phyloP scores from a whole-genome alignment of 805 yeast species.

The Zygosaccharomyces bailii region DNA sequence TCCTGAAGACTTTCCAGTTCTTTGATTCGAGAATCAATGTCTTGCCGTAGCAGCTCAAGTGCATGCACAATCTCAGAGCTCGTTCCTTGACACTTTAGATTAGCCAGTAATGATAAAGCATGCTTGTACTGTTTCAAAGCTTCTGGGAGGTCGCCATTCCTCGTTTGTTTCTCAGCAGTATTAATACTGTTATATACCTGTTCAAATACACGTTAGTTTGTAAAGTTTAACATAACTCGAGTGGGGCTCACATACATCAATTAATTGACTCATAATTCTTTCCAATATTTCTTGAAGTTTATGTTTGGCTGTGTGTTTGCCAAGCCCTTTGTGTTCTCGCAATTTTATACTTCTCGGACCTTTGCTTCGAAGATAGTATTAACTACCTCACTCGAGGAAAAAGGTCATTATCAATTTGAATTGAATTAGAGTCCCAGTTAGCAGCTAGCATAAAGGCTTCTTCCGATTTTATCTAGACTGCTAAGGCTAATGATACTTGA shows the following conservation, averaged over 20 bases:
- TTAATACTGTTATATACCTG: conserved; percentile 51
- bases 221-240: too few relatives aligned
- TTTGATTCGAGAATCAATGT: conserved; percentile 32
- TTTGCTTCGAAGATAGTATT: neutral
- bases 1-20: conserved; percentile 33
- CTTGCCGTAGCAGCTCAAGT: conserved; percentile 31
- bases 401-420: neutral
- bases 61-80: conserved; percentile 37
- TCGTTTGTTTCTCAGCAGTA: conserved; percentile 49
- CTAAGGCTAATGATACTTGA: conserved; percentile 24
- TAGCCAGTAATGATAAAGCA: conserved; percentile 11
- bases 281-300: neutral
- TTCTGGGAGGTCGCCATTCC: conserved; percentile 41
- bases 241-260: conserved; percentile 1
- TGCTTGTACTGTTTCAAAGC: conserved; percentile 40
- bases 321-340: neutral
- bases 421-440: neutral
- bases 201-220: conserved; percentile 8
- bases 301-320: neutral
- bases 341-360: neutral
- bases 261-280: conserved; percentile 4
- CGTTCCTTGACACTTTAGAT: conserved; percentile 22
- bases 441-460: neutral
- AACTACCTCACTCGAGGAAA: neutral
- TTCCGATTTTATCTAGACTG: neutral